Conservation (phyloP, 805 yeast genomes). For the Metschnikowia anglica region DNA sequence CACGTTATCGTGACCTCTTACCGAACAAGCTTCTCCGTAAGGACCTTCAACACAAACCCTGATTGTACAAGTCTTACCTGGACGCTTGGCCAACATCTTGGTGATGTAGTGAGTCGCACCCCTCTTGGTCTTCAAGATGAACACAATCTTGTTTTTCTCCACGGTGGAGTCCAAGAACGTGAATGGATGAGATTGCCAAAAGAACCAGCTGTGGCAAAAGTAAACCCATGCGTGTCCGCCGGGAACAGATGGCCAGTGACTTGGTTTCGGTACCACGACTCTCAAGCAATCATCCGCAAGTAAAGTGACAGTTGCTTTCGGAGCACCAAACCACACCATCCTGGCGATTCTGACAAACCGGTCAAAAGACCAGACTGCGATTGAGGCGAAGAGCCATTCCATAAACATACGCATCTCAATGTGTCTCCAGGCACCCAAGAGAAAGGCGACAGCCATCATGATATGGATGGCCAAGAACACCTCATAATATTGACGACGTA, state of each 20-base stretch:
- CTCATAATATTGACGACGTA: constrained; percentile 20
- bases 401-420: constrained; percentile 12
- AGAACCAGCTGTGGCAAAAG: constrained; percentile 33
- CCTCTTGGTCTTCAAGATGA: constrained; percentile 38
- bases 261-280: constrained; percentile 37
- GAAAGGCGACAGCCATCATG: constrained; percentile 17
- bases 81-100: constrained; percentile 27
- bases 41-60: constrained; percentile 62
- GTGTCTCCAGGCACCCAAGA: constrained; percentile 21
- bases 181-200: constrained; percentile 47
- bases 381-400: constrained; percentile 16
- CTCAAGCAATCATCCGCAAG: constrained; percentile 39
- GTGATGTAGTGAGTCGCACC: constrained; percentile 39
- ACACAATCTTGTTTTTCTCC: constrained; percentile 25
- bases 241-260: constrained; percentile 37
- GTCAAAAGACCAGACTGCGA: constrained; percentile 37
- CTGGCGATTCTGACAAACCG: constrained; percentile 31
- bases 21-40: constrained; percentile 56
- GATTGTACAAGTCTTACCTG: constrained; percentile 29
- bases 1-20: constrained; percentile 50
- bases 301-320: constrained; percentile 30
- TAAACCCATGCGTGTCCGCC: constrained; percentile 44
- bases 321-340: constrained; percentile 35
- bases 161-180: constrained; percentile 29
- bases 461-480: constrained; percentile 20